A percentile compares a stretch with the other conserved stretches of the same genome.
Conservation (phyloP, 73 alveolate genomes). For the Chromera velia region DNA sequence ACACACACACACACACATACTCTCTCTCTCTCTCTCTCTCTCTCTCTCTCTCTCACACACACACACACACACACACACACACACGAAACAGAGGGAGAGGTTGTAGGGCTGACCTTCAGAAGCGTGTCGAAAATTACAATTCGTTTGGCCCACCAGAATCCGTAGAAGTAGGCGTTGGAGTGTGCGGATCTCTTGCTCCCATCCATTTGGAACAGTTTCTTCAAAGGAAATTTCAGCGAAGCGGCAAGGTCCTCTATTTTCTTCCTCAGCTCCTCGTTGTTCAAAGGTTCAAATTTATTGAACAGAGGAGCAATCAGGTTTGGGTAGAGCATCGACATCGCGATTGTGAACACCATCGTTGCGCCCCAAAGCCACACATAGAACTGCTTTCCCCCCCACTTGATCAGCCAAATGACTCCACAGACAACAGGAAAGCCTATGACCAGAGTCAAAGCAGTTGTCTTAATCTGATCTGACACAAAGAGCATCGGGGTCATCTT, state of each 20-base stretch:
- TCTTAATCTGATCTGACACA: not conserved
- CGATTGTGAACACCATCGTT: not conserved
- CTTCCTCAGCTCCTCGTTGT: not conserved
- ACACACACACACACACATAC: no score
- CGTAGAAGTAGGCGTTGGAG: constrained; percentile 27
- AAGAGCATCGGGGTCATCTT: constrained; percentile 19
- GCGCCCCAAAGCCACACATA: not conserved
- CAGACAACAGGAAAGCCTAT: constrained; percentile 1
- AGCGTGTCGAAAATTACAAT: constrained; percentile 20
- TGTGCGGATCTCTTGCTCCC: constrained; percentile 10
- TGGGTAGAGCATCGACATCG: not conserved
- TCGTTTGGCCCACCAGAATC: constrained; percentile 18
- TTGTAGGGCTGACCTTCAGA: not conserved
- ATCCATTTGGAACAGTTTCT: constrained; percentile 10
- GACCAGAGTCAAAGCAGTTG: not conserved
- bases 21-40: no score
- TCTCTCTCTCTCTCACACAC: no score
- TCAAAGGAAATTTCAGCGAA: not conserved
- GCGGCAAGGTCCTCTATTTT: constrained; percentile 18
- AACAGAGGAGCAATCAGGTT: constrained; percentile 13
- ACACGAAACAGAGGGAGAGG: not conserved
- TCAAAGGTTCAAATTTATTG: constrained; percentile 16
- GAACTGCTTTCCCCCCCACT: constrained; percentile 5
- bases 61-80: not conserved
- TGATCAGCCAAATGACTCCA: not conserved